Percentiles rank a stretch among this genome's conserved stretches.
These are phyloP conservation scores for Kodamaea suecica DNA, from an alignment of 1,139 yeast genomes.

Conservation along the genomic window DNA sequence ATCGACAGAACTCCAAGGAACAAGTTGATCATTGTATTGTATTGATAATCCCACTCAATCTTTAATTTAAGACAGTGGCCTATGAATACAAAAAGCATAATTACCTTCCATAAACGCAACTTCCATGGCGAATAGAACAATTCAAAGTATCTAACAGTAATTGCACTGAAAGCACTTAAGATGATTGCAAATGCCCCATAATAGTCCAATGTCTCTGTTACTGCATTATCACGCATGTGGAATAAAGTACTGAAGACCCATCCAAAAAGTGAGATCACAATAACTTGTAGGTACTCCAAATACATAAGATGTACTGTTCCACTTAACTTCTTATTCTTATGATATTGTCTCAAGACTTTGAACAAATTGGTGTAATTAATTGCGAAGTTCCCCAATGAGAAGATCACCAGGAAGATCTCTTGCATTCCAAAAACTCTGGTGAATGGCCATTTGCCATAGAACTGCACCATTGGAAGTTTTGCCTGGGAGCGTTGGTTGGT, in stretches of 20 bases:
- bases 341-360: conserved; percentile 27
- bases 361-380: conserved; percentile 31
- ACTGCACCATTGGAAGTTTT: conserved; percentile 35
- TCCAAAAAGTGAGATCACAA: conserved; percentile 33
- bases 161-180: conserved; percentile 36
- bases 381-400: conserved; percentile 39
- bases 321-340: conserved; percentile 16
- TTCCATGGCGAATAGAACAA: conserved; percentile 17
- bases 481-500: conserved; percentile 23
- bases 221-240: conserved; percentile 38
- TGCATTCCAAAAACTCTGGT: conserved; percentile 36
- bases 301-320: conserved; percentile 25
- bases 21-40: conserved; percentile 36
- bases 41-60: conserved; percentile 39
- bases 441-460: conserved; percentile 50
- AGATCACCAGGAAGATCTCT: conserved; percentile 36
- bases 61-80: conserved; percentile 31
- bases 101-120: conserved; percentile 10
- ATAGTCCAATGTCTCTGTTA: conserved; percentile 44
- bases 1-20: conserved; percentile 32
- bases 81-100: conserved; percentile 19
- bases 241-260: conserved; percentile 42
- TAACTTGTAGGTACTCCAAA: conserved; percentile 29
- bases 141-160: conserved; percentile 31
- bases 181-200: conserved; percentile 45